Evolutionary conservation across 306 rosid species (phyloP), one percentile per base, ranked within the genome.

Genomic region (Pterocarpus macrocarpus): DNA sequence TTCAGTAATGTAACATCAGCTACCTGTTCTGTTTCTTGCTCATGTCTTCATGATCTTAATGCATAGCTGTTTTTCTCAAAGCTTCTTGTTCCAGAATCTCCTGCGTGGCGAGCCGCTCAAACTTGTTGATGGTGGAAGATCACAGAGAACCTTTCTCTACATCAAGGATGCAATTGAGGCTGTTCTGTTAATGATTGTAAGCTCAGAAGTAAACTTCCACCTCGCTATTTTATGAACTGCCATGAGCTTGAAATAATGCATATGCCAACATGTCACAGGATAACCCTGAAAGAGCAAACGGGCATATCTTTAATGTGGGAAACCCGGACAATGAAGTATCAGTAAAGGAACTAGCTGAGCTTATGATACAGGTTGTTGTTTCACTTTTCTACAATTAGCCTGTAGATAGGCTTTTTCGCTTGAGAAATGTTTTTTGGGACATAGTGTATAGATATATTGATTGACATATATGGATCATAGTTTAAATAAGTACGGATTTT

Each of bases 111-210:
- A 94, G 74, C 98, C 98, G 28, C 94, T 94, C 86, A 90, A 94
- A 87, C 97, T 94, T 53, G 98, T 94, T 44, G 97, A 94, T 68
- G 94, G 98, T 16, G 98, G 97, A 10, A 44, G 66, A 77, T 90
- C 98, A 49, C 89, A 88, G 84, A 92, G 98, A 86, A 94, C 97
- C 22, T 87, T 94, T 35, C 77, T 90, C 45, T 94, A 87, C 82
- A 88, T 92, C 34, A 94, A 88, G 75, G 97, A 94, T 85, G 98
- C 98, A 8, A 92, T 94, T 55, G 98, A 94, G 39, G 97, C 95
- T 66, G 92, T 94, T 84, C 36, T 81, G 85, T 70, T 94, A 86
- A 94, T 94, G 98, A 94, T 92, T 56, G 98, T 94, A 84, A 75
- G 97, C 79, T 58, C 61, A 35, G 43, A 43, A 14, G 14, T 57